Conservation (phyloP, 2,329 filamentous ascomycete genomes). For the Penicillium freii region DNA sequence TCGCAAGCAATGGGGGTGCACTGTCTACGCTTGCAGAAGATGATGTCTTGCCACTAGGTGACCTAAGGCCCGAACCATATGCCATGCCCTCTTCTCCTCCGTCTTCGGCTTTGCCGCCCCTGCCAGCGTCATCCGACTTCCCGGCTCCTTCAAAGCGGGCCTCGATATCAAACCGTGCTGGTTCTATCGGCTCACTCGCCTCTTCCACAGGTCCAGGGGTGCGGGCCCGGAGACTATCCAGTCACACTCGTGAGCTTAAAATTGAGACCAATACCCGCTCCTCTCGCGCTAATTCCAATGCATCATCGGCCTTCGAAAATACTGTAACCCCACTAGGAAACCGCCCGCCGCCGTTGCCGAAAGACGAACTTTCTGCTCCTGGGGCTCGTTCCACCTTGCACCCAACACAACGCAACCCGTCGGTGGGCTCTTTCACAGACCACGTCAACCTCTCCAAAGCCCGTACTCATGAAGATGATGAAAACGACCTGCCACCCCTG, state of each 20-base stretch:
- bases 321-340: conserved; percentile 25
- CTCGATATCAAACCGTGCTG: conserved; percentile 17
- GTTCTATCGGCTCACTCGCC: conserved; percentile 24
- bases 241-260: conserved; percentile 78
- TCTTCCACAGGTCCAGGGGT: conserved; percentile 51
- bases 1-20: conserved; percentile 64
- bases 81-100: conserved; percentile 35
- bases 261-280: conserved; percentile 68
- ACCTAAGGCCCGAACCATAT: conserved; percentile 35
- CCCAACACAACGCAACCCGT: conserved; percentile 32
- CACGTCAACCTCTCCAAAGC: conserved; percentile 45
- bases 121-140: conserved; percentile 47
- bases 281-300: conserved; percentile 25
- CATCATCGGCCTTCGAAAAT: conserved; percentile 29
- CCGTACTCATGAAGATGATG: conserved; percentile 46
- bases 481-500: conserved; percentile 31
- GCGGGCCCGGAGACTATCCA: conserved; percentile 74
- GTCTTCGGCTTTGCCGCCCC: conserved; percentile 42
- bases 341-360: conserved; percentile 31
- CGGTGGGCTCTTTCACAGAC: conserved; percentile 37
- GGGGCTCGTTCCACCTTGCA: conserved; percentile 21
- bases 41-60: conserved; percentile 39
- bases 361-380: conserved; percentile 27
- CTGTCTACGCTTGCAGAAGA: conserved; percentile 72
- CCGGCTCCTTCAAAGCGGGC: conserved; percentile 21